These are phyloP conservation scores for Cyberlindnera americana DNA, from an alignment of 805 yeast genomes.

Conservation along the genomic window DNA sequence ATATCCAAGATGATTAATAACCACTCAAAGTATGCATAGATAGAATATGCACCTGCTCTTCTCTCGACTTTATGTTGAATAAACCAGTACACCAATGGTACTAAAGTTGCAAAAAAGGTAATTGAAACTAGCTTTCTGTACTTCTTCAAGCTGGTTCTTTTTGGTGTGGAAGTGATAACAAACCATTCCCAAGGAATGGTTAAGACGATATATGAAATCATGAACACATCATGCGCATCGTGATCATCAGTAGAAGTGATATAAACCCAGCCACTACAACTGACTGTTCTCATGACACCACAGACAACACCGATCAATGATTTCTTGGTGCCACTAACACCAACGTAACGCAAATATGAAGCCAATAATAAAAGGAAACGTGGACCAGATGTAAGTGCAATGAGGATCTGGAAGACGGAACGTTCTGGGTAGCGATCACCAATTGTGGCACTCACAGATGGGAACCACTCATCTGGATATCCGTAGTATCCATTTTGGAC, in stretches of 20 bases:
- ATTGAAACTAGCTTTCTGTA: constrained; percentile 50
- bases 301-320: constrained; percentile 44
- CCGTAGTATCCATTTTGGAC: constrained; percentile 83
- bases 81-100: constrained; percentile 85
- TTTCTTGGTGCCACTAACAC: constrained; percentile 28
- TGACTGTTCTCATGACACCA: constrained; percentile 86
- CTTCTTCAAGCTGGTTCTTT: constrained; percentile 44
- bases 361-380: constrained; percentile 64
- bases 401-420: constrained; percentile 83
- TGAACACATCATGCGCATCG: constrained; percentile 91
- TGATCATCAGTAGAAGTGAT: constrained; percentile 97
- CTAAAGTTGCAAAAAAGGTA: constrained; percentile 64
- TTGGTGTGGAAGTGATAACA: constrained; percentile 53
- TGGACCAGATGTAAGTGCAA: constrained; percentile 93
- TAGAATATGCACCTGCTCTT: constrained; percentile 91
- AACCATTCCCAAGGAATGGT: constrained; percentile 89
- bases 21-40: constrained; percentile 96
- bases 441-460: constrained; percentile 93
- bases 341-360: constrained; percentile 46
- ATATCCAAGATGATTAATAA: constrained; percentile 77
- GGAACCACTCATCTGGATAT: constrained; percentile 98
- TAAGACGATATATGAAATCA: constrained; percentile 84
- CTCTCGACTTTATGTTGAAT: constrained; percentile 89
- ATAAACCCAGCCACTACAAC: constrained; percentile 99
- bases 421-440: constrained; percentile 97